A percentile compares a stretch with the other conserved stretches of the same genome.
phyloP scores from a whole-genome alignment of 2,329 filamentous ascomycete genomes.

The Curvularia spicifera region DNA sequence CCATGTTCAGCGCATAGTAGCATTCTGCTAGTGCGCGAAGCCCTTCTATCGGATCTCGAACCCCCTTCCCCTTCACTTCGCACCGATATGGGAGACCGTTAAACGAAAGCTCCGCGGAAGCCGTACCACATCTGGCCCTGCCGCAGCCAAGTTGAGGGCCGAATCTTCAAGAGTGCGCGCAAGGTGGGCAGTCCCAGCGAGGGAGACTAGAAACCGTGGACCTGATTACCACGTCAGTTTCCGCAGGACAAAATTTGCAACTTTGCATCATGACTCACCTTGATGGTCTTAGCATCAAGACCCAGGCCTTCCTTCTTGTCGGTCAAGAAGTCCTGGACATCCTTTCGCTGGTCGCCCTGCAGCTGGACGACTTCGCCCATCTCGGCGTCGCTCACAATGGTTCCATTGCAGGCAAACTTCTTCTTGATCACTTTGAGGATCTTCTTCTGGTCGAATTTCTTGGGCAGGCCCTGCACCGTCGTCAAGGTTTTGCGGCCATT shows the following conservation, averaged over 20 bases:
- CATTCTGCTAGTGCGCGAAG: constrained; percentile 9
- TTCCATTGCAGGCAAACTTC: constrained; percentile 99
- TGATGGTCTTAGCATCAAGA: constrained; percentile 96
- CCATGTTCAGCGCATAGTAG: constrained; percentile 12
- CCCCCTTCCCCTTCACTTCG: background rate
- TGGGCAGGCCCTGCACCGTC: constrained; percentile 97
- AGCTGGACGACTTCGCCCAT: constrained; percentile 99
- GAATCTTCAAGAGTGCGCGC: constrained; percentile 1
- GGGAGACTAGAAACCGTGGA: constrained; percentile 45
- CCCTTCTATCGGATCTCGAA: constrained; percentile 5
- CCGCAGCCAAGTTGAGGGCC: constrained; percentile 1
- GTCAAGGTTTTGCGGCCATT: constrained; percentile 99
- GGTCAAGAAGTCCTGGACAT: constrained; percentile 96
- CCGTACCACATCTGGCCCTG: constrained; percentile 4
- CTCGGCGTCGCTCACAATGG: constrained; percentile 92
- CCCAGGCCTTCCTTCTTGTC: constrained; percentile 95
- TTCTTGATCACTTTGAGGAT: constrained; percentile 99
- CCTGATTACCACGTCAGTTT: constrained; percentile 23
- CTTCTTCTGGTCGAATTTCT: constrained; percentile 99
- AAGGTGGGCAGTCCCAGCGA: background rate
- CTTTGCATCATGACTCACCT: constrained; percentile 61
- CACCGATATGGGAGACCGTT: constrained; percentile 4
- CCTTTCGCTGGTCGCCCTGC: constrained; percentile 98
- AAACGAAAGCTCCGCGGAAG: constrained; percentile 5
- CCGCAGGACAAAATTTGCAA: constrained; percentile 1